phyloP scores from a whole-genome alignment of 169 alveolate species.

The Neospora caninum region DNA sequence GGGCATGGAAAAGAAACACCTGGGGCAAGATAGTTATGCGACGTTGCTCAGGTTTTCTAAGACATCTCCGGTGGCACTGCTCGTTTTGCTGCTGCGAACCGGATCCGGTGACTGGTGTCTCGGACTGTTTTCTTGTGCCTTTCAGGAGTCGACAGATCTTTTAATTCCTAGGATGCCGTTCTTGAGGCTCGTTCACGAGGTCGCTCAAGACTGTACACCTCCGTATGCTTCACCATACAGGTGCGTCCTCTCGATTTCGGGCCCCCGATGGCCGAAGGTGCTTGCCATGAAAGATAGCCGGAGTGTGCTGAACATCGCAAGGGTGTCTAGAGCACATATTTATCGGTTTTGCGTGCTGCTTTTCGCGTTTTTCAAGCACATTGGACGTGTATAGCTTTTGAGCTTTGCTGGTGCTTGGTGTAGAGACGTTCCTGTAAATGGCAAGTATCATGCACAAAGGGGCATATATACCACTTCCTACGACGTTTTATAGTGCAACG shows the following conservation, averaged over 20 bases:
- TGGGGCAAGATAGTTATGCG: too few relatives aligned
- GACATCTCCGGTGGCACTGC: too few relatives aligned
- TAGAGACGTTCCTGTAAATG: too few relatives aligned
- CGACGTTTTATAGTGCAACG: too few relatives aligned
- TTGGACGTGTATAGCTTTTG: background rate
- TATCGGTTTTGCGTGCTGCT: background rate
- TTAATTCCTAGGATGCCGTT: slow-evolving; percentile 93
- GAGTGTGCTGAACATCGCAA: background rate
- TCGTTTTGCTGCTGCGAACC: too few relatives aligned
- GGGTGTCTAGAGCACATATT: background rate
- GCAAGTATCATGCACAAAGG: too few relatives aligned
- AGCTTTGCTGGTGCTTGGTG: background rate
- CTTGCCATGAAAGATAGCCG: background rate
- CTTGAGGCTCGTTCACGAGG: slow-evolving; percentile 93
- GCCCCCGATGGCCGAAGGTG: background rate
- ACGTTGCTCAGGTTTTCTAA: too few relatives aligned
- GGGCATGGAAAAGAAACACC: too few relatives aligned
- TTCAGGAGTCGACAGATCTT: slow-evolving; percentile 88
- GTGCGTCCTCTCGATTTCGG: background rate
- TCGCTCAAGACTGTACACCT: slow-evolving; percentile 69
- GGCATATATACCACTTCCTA: too few relatives aligned
- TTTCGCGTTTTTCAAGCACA: background rate
- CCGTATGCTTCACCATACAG: slow-evolving; percentile 34
- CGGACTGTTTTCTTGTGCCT: background rate
- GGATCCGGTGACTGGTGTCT: too few relatives aligned